These are phyloP conservation scores for Ogataea minuta DNA, from an alignment of 805 yeast genomes.

Conservation along the genomic window DNA sequence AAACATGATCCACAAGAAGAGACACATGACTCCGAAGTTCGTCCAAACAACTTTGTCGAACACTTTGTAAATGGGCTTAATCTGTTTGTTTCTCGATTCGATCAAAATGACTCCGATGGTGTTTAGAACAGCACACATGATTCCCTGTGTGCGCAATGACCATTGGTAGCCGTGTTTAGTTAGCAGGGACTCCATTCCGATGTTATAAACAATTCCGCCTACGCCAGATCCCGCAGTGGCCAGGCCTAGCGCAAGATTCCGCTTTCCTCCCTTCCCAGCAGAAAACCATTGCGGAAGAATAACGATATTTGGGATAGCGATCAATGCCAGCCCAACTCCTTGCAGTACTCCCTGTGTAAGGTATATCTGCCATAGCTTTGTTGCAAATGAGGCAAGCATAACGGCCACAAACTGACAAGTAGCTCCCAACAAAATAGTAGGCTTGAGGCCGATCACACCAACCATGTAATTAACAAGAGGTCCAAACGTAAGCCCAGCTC, in stretches of 20 bases:
- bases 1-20: conserved; percentile 41
- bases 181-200: conserved; percentile 47
- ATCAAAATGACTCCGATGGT: conserved; percentile 35
- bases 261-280: conserved; percentile 40
- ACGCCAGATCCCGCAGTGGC: conserved; percentile 51
- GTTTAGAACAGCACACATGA: conserved; percentile 36
- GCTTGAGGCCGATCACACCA: conserved; percentile 43
- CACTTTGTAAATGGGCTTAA: conserved; percentile 36
- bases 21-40: conserved; percentile 35
- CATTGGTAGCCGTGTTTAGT: conserved; percentile 39
- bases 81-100: conserved; percentile 37
- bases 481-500: conserved; percentile 47
- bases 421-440: conserved; percentile 46
- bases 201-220: conserved; percentile 50
- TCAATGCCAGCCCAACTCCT: conserved; percentile 56
- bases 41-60: conserved; percentile 42
- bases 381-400: conserved; percentile 59
- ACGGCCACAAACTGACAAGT: conserved; percentile 51
- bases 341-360: conserved; percentile 66
- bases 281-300: conserved; percentile 69
- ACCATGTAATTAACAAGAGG: conserved; percentile 46
- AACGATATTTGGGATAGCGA: conserved; percentile 57
- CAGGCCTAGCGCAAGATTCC: conserved; percentile 53
- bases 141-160: conserved; percentile 52
- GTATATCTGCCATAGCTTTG: conserved; percentile 61